Evolutionary conservation across 2,329 filamentous ascomycete species (phyloP), one percentile per base, ranked within the genome.

Genomic region (Fusarium sp.): DNA sequence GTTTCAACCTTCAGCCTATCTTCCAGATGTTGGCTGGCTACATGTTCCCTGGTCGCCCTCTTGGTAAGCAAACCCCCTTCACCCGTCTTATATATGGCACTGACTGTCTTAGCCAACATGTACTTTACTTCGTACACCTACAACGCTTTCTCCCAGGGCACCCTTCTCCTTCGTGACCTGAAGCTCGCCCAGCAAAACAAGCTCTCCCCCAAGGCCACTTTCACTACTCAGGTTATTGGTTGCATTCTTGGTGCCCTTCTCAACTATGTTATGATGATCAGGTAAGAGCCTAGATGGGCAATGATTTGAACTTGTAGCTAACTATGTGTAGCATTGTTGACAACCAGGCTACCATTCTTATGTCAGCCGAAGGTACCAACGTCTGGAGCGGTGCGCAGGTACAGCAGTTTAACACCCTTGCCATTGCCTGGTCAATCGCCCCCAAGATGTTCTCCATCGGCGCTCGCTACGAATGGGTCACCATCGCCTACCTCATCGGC

Each of bases 211-310:
- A 71, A 71, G 6, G 67, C 61, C 4, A 71, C 68, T 1, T 71
- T 71, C 13, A 61, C 61, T 20, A 89, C 86, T 1, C 88, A 90
- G 55, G 81, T 89, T 18, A 89, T 87, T 58, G 88, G 86, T 7
- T 89, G 87, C 3, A 71, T 89, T 2, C 77, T 90, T 0, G 88
- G 88, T 6, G 87, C 83, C 0, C 85, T 85, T 61, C 74, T 89
- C 69, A 88, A 87, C 79, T 89, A 88, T 62, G 85, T 82, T 22
- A 83, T 89, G 63, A 89, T 90, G 88, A 66, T 70, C 30, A 67
- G 61, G 61, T 65, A 45, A 26, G 59, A 4, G 16, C 35, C 5
- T 13, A 35, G 15, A 7, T 35, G 0, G 33, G 33, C 33, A 35
- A 18, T 18, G 15, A 35, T 10, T 6, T 10, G 16, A 35, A 18